Percentiles rank a stretch among this genome's conserved stretches.
These are phyloP conservation scores for Pestalotiopsis sp. DNA, from an alignment of 2,329 filamentous ascomycete species.

Conservation along the genomic window DNA sequence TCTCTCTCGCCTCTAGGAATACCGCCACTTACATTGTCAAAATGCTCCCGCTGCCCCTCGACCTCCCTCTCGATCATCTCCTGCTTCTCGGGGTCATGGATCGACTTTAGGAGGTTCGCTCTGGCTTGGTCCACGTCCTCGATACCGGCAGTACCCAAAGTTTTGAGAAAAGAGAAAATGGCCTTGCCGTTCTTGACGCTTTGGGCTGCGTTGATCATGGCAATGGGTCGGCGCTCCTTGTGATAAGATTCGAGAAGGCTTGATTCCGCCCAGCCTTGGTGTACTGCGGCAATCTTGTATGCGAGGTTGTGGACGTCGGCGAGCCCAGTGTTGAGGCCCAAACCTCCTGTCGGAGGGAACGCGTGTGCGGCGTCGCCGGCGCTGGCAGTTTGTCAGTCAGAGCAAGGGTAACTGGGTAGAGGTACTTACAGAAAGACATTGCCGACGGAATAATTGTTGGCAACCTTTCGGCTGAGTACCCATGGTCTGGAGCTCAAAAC, in stretches of 20 bases:
- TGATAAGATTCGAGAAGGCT: constrained; percentile 37
- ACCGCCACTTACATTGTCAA: constrained; percentile 33
- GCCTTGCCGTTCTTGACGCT: constrained; percentile 43
- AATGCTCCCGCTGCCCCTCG: constrained; percentile 39
- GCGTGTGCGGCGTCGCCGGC: constrained; percentile 33
- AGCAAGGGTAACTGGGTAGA: neutral
- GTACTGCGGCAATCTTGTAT: constrained; percentile 37
- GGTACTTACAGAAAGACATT: constrained; percentile 36
- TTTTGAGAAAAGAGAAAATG: constrained; percentile 41
- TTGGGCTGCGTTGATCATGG: constrained; percentile 38
- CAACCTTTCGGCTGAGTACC: constrained; percentile 41
- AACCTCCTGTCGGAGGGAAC: constrained; percentile 33
- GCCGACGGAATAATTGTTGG: constrained; percentile 33
- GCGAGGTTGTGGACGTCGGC: constrained; percentile 33
- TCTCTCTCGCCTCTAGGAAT: neutral
- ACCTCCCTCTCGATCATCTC: constrained; percentile 31
- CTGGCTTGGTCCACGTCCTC: constrained; percentile 28
- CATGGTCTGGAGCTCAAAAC: constrained; percentile 40
- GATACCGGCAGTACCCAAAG: constrained; percentile 33
- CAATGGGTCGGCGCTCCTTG: constrained; percentile 37
- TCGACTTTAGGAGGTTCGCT: constrained; percentile 27
- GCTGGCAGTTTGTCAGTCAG: neutral
- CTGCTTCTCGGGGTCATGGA: constrained; percentile 29
- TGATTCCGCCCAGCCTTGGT: constrained; percentile 28
- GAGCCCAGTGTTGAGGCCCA: constrained; percentile 32